phyloP scores from a whole-genome alignment of 176 grass and related monocot species.

The Zoysia japonica region DNA sequence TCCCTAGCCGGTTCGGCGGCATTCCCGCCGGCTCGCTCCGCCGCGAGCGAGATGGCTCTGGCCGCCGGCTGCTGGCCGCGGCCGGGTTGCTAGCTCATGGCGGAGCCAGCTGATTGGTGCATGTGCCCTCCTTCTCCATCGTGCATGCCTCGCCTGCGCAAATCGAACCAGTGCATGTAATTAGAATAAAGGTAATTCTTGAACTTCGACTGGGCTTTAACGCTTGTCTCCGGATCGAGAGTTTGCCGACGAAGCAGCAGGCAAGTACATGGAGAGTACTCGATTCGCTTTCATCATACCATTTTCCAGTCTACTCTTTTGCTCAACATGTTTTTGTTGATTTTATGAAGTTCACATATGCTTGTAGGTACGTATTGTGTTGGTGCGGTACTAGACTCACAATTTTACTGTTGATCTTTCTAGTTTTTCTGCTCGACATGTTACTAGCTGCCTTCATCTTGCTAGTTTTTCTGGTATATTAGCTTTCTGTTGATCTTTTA shows the following conservation, averaged over 20 bases:
- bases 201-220: background rate
- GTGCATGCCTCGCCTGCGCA: conserved; percentile 47
- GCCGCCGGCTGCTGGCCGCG: too few relatives aligned
- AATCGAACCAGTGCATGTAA: background rate
- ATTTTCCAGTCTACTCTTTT: background rate
- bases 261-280: background rate
- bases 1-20: background rate
- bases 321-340: background rate
- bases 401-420: background rate
- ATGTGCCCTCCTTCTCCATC: conserved; percentile 64
- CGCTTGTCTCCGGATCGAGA: background rate
- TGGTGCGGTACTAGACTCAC: background rate
- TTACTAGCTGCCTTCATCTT: too few relatives aligned
- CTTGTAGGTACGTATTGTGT: background rate
- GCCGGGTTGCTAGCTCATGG: background rate
- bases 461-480: background rate
- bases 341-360: background rate
- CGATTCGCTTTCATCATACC: background rate
- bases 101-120: conserved; percentile 26
- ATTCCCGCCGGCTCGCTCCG: conserved; percentile 1
- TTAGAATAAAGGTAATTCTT: conserved; percentile 4
- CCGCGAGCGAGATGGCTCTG: background rate
- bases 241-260: background rate
- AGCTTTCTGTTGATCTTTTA: background rate
- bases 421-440: background rate